Conservation (phyloP, 345 rosid species). For the Alliaria petiolata region DNA sequence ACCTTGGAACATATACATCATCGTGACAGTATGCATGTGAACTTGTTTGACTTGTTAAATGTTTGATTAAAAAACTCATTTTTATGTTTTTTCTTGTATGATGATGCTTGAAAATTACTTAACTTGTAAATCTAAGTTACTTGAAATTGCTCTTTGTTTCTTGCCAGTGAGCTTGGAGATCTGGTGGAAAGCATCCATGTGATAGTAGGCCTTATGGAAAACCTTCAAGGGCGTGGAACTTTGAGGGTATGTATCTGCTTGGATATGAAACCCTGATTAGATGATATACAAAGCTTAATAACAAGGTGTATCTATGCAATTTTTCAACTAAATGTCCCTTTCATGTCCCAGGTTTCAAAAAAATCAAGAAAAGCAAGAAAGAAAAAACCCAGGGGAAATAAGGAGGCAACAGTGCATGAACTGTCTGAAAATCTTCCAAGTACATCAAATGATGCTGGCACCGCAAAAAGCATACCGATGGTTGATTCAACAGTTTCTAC, state of each 20-base stretch:
- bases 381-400: conserved; percentile 34
- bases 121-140: not conserved
- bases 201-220: conserved; percentile 73
- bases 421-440: conserved; percentile 35
- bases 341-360: conserved; percentile 66
- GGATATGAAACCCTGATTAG: not conserved
- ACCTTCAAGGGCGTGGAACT: conserved; percentile 86
- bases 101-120: not conserved
- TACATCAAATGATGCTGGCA: conserved; percentile 34
- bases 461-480: conserved; percentile 30
- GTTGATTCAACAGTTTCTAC: conserved; percentile 13
- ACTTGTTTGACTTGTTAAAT: too few relatives aligned
- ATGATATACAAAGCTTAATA: too few relatives aligned
- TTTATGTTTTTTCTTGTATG: not conserved
- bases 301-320: not conserved
- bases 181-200: conserved; percentile 72
- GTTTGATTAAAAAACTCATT: not conserved
- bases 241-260: conserved; percentile 65
- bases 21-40: not conserved
- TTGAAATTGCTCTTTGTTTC: not conserved
- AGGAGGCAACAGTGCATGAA: conserved; percentile 40
- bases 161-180: conserved; percentile 89
- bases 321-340: conserved; percentile 11
- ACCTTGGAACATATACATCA: not conserved
- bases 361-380: conserved; percentile 69